A percentile compares a stretch with the other conserved stretches of the same genome.
These are phyloP conservation scores for Chenopodium suecicum DNA, from an alignment of 148 eudicot species.

Conservation along the genomic window DNA sequence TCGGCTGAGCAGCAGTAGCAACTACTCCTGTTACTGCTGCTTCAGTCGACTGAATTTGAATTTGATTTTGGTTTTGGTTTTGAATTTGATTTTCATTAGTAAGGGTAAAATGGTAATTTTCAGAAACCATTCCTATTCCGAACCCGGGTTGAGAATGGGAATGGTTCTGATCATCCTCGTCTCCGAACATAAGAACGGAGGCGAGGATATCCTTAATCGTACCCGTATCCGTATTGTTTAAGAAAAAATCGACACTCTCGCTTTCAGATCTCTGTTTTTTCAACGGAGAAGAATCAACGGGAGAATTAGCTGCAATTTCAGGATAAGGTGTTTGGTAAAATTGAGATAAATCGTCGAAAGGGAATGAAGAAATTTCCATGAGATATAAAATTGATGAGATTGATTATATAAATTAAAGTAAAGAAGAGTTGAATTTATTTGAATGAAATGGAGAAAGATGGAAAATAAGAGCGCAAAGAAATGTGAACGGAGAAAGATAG, in stretches of 20 bases:
- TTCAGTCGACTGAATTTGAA: too few species aligned
- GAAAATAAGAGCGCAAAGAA: not conserved
- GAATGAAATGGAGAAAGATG: slow-evolving; percentile 11
- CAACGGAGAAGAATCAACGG: not conserved
- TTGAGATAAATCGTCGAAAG: slow-evolving; percentile 36
- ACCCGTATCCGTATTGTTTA: too few species aligned
- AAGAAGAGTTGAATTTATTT: not conserved
- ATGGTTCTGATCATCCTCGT: not conserved
- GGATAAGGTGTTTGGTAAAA: slow-evolving; percentile 18
- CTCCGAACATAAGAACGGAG: slow-evolving; percentile 10
- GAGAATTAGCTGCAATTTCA: not conserved
- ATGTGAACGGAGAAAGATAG: slow-evolving; percentile 27
- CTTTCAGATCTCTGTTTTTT: not conserved
- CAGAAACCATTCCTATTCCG: too few species aligned
- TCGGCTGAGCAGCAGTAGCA: too few species aligned
- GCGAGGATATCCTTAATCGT: slow-evolving; percentile 11
- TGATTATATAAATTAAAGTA: not conserved
- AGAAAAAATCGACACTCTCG: too few species aligned
- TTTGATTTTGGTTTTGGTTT: too few species aligned
- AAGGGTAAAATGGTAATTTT: too few species aligned
- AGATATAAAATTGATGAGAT: not conserved
- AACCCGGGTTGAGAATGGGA: too few species aligned
- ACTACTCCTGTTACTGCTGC: too few species aligned
- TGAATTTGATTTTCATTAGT: too few species aligned
- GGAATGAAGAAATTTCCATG: slow-evolving; percentile 46